Base-by-base conservation (phyloP, 2,329 filamentous ascomycete genomes). In the Colletotrichum scovillei region DNA sequence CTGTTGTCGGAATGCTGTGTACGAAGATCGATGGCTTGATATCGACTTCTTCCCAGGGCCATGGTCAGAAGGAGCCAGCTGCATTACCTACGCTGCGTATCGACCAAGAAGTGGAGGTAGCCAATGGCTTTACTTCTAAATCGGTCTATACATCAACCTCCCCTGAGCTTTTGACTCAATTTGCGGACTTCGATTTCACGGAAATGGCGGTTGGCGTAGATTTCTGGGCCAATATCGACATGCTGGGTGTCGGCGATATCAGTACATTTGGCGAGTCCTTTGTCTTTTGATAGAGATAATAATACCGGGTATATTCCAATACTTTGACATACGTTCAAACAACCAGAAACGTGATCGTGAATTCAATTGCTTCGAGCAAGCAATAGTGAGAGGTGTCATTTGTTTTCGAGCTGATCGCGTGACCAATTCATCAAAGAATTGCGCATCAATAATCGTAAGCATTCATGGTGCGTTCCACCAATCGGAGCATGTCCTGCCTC, bases 201-300 rank as follows among this genome's bases (percentile, higher is more conserved):
- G 32, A 59, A 59, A 9, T 59, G 57, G 57, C 57, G 22, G 57
- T 59, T 26, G 57, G 57, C 19, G 57, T 59, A 19, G 57, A 59
- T 26, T 24, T 30, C 22, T 59, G 57, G 57, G 57, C 57, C 14
- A 30, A 59, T 32, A 59, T 59, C 6, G 57, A 24, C 32, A 38
- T 59, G 57, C 32, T 59, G 12, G 57, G 32, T 5, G 14, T 38
- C 6, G 30, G 56, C 9, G 57, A 59, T 38, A 8, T 59, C 3
- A 16, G 32, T 6, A 9, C 19, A 22, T 24, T 35, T 8, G 19
- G 14, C 22, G 57, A 42, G 24, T 5, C 14, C 5, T 38, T n/a
- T n/a, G 6, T 30, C 19, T 22, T 5, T 32, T 38, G 38, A 12
- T 12, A 12, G 8, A 12, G 14, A 16, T 22, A 6, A 16, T 16